phyloP scores from a whole-genome alignment of 192 early-diverging fungal genomes.

The Podila epicladia region DNA sequence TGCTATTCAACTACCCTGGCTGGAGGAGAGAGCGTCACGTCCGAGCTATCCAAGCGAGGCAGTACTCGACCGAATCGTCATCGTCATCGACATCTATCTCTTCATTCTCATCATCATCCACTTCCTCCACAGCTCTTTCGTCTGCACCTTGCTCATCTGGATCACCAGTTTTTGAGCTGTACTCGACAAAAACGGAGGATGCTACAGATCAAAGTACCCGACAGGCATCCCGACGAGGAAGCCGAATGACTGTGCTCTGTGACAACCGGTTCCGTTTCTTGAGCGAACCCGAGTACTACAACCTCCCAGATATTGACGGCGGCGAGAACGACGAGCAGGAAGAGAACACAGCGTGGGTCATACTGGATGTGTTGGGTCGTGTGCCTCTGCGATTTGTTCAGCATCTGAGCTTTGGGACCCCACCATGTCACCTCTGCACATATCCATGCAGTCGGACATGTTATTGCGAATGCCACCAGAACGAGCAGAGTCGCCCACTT shows the following conservation, averaged over 20 bases:
- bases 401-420: conserved; percentile 24
- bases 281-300: conserved; percentile 8
- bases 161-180: too few relatives aligned
- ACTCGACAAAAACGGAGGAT: too few relatives aligned
- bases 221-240: background rate
- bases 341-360: conserved; percentile 23
- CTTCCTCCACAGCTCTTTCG: background rate
- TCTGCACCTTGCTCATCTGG: background rate
- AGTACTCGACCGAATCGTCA: too few relatives aligned
- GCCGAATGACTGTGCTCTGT: background rate
- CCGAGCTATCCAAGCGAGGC: too few relatives aligned
- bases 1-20: conserved; percentile 25
- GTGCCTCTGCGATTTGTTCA: conserved; percentile 16
- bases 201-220: too few relatives aligned
- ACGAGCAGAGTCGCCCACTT: conserved; percentile 7
- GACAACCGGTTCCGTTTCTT: conserved; percentile 18
- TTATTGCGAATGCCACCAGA: conserved; percentile 32
- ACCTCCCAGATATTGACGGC: conserved; percentile 8
- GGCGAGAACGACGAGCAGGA: conserved; percentile 1
- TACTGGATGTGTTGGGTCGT: conserved; percentile 19
- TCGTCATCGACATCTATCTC: too few relatives aligned
- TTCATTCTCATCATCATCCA: background rate
- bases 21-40: conserved; percentile 1
- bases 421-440: conserved; percentile 29
- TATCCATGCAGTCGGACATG: conserved; percentile 25